These are phyloP conservation scores for Zygoascus flipseniorum DNA, from an alignment of 805 yeast species.

Conservation along the genomic window DNA sequence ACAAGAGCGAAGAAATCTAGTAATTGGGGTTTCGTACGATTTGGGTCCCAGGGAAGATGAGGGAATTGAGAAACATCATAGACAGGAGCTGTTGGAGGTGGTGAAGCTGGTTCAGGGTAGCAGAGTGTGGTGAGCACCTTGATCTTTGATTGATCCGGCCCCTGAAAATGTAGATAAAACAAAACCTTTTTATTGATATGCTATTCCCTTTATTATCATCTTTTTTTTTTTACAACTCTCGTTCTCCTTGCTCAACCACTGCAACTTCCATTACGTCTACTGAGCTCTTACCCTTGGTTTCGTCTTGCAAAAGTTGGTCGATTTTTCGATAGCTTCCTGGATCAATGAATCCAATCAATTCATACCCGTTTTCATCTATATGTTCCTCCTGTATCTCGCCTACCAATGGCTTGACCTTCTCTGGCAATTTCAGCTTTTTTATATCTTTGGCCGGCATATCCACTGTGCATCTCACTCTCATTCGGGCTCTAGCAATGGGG, in stretches of 20 bases:
- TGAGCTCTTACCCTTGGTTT: conserved; percentile 49
- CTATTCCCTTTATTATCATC: not conserved
- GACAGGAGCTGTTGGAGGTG: conserved; percentile 24
- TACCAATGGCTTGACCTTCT: conserved; percentile 35
- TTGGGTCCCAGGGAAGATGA: conserved; percentile 20
- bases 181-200: not conserved
- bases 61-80: conserved; percentile 17
- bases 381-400: conserved; percentile 38
- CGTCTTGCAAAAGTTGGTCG: conserved; percentile 50
- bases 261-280: conserved; percentile 87
- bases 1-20: conserved; percentile 24
- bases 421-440: conserved; percentile 35
- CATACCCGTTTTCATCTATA: conserved; percentile 37
- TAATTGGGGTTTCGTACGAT: conserved; percentile 26
- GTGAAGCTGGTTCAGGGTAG: conserved; percentile 23
- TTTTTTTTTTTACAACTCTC: conserved; percentile 5
- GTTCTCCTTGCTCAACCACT: conserved; percentile 56
- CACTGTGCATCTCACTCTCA: conserved; percentile 64
- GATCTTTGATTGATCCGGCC: not conserved
- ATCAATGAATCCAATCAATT: conserved; percentile 63
- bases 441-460: conserved; percentile 44
- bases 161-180: not conserved
- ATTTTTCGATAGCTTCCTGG: conserved; percentile 74
- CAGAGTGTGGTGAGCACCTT: conserved; percentile 22
- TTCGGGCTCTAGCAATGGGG: conserved; percentile 90